Evolutionary conservation across 202 grass and related monocot genomes (phyloP), one percentile per base, ranked within the genome.

Genomic region (Carex sylvatica): DNA sequence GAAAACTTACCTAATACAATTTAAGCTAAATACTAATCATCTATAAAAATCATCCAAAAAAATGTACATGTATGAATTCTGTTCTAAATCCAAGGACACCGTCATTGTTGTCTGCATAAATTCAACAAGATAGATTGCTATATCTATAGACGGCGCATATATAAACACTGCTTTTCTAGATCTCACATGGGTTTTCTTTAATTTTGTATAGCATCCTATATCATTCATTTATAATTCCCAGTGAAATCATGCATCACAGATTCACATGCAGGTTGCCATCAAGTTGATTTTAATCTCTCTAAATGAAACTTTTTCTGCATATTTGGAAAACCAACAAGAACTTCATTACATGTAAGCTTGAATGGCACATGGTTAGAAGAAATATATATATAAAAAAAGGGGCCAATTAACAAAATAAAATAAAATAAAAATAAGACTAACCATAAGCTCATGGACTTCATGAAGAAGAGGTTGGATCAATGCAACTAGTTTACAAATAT

Each of bases 241-340:
- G 11, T 77, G 26, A 77, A 77, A 35, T 8, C 51, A 36, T 77
- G 51, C 73, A 19, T 16, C 6, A 6, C 35, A 33, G 31, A 33
- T 33, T 33, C 31, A 33, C 35, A 36, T 6, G 15, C 14, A 74
- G 49, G 24, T 82, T 14, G 35, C 54, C 61, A 10, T 97, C 87
- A 97, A 0, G 87, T 90, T 7, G 93, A 97, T 74, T 97, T 97
- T 69, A 97, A 87, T 72, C 69, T 85, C 73, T 93, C 93, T 61
- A 97, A 65, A 62, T 70, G 79, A 83, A 90, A 93, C 66, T 85
- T 90, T 46, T 62, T 92, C 93, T 97, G 86, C 33, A 60, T 78
- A 60, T 80, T 14, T 36, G 14, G 22, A 14, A 30, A 66, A 82
- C 52, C 38, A 80, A 65, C 36, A 80, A 49, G 23, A 33, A 69